Evolutionary conservation across 106 monocot genomes (phyloP), one percentile per base, ranked within the genome.

Genomic region (Dendrobium nobile): DNA sequence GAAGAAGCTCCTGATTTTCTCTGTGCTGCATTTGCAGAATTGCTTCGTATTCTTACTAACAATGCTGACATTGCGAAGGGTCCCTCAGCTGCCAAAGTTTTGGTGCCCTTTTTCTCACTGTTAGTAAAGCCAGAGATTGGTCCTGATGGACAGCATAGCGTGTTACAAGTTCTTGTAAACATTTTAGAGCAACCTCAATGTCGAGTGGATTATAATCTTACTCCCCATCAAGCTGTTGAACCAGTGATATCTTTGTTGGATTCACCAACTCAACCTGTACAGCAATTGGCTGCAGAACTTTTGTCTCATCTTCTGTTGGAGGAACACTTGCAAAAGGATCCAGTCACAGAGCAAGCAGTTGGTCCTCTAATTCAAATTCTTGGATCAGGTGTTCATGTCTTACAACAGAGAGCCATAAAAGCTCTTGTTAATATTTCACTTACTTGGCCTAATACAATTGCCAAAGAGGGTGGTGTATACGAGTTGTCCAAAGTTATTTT

Each of bases 391-490:
- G 78, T 87, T 27, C 88, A 85, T 40, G 87, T 87, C 37, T 75
- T 93, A 72, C 95, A 95, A 80, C 95, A 99, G 45, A 87, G 88
- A 82, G 95, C 91, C 77, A 90, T 99, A 78, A 95, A 93, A 84
- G 91, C 91, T 81, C 93, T 99, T 77, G 87, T 86, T 54, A 91
- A 88, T 54, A 87, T 99, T 72, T 82, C 95, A 75, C 80, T 91
- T 48, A 78, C 75, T 78, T 99, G 99, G 99, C 89, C 99, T 80
- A 99, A 91, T 81, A 89, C 92, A 65, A 95, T 99, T 75, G 99
- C 99, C n/a, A 99, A 99, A 83, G 95, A 99, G 67, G 99, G 99
- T 73, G 99, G 99, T 68, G 95, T 99, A 61, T 90, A 82, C 88
- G 99, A 99, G 80, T 68, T 99, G 54, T 99, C 92, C 47, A 99